A percentile compares a stretch with the other conserved stretches of the same genome.
phyloP scores from a whole-genome alignment of 306 rosid genomes.

The Trifolium fragiferum region DNA sequence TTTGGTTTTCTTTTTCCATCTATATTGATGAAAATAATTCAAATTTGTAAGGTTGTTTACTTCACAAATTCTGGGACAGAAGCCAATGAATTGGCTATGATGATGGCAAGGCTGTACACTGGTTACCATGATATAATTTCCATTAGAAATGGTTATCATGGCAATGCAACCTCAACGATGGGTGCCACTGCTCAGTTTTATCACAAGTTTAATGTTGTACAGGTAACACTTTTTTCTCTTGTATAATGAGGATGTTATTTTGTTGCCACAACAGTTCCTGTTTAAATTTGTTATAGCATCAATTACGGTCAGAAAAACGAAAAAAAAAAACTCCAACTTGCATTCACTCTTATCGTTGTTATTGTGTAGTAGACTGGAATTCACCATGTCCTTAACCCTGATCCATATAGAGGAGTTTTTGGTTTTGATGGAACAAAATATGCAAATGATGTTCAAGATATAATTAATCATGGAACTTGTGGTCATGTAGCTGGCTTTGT shows the following conservation, averaged over 20 bases:
- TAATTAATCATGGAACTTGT: constrained; percentile 55
- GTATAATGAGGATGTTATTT: background rate
- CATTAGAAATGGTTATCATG: constrained; percentile 60
- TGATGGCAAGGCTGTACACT: constrained; percentile 54
- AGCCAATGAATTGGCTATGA: constrained; percentile 57
- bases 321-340: background rate
- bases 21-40: constrained; percentile 5
- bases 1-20: background rate
- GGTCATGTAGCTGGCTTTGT: constrained; percentile 52
- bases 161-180: constrained; percentile 58
- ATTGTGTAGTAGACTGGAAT: constrained; percentile 50
- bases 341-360: background rate
- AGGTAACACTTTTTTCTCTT: constrained; percentile 37
- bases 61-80: constrained; percentile 64
- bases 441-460: constrained; percentile 54
- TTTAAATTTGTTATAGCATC: background rate
- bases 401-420: constrained; percentile 55
- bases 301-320: background rate
- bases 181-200: constrained; percentile 48
- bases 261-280: constrained; percentile 24
- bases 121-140: constrained; percentile 56
- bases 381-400: constrained; percentile 58
- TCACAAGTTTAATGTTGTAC: constrained; percentile 55
- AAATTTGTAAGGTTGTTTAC: constrained; percentile 46
- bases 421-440: constrained; percentile 54